Base-by-base conservation (phyloP, 2,329 filamentous ascomycete species). In the Grosmannia huntii region DNA sequence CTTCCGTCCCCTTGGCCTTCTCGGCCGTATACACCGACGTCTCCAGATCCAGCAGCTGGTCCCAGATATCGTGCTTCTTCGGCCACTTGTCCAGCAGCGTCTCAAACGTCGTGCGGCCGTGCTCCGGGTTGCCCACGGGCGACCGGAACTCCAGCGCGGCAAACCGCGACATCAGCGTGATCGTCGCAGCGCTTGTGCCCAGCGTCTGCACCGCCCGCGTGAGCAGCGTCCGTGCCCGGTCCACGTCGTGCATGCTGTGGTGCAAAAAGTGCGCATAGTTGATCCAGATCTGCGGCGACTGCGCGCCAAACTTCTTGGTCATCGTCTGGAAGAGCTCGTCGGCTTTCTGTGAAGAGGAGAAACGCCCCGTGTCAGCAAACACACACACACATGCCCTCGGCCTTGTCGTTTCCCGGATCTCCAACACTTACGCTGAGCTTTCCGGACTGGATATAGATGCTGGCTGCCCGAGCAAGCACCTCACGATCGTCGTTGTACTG, bases 241-340 rank as follows among this genome's bases (percentile, higher is more conserved):
- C 85, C 0, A 90, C 82, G 12, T 86, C 79, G 59, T 80, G 76
- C 60, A 82, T 74, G 0, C 83, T 87, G 60, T 86, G 84, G 73
- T 96, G 87, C 58, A 99, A 79, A 79, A 96, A 97, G 66, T 87
- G 87, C 27, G 91, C 92, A 72, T 96, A 97, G 76, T 97, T 96
- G 71, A 87, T 79, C 89, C 91, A 99, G 64, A 96, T 84, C 57
- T 85, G 82, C 11, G 89, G 85, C 6, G 85, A 83, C 63, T 85
- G 84, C 62, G 87, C 86, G 67, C 94, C 89, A 60, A 90, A 91
- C 74, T 95, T 96, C 76, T 94, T 95, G 66, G 89, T 77, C 72
- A 95, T 89, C 48, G 79, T 75, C 70, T 94, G 87, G 75, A 96
- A 97, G 64, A 97, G 80, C 25, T 81, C 82, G 68, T 96, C 90